These are phyloP conservation scores for Fagus crenata DNA, from an alignment of 306 rosid species.

Conservation along the genomic window DNA sequence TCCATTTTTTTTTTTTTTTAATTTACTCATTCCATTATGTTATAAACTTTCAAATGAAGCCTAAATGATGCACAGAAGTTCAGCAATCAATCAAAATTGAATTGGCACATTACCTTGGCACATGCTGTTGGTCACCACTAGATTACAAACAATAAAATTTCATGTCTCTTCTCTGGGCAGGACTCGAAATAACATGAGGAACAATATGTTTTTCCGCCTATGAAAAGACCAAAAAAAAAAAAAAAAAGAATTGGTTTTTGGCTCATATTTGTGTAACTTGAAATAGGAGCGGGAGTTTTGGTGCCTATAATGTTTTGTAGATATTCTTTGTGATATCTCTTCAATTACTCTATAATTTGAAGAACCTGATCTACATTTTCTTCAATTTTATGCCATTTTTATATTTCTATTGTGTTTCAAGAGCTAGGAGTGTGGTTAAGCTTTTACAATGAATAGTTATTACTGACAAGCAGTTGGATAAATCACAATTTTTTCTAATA, in stretches of 20 bases:
- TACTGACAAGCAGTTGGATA: conserved; percentile 11
- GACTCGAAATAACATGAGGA: too few species aligned
- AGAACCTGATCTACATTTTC: neutral
- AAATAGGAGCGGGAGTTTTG: neutral
- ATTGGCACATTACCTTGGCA: too few species aligned
- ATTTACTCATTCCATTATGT: too few species aligned
- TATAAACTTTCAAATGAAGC: too few species aligned
- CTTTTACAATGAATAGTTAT: neutral
- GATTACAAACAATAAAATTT: too few species aligned
- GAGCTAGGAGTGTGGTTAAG: neutral
- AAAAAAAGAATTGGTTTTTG: neutral
- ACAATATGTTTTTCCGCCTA: neutral
- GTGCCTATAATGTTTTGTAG: neutral
- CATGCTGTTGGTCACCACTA: too few species aligned
- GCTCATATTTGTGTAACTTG: neutral
- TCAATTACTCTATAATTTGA: neutral
- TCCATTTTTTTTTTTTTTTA: too few species aligned
- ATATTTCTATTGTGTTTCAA: neutral
- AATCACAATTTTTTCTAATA: conserved; percentile 14
- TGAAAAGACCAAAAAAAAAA: neutral
- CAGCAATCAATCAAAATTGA: too few species aligned
- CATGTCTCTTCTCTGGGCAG: too few species aligned
- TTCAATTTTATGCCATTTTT: neutral
- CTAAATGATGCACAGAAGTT: too few species aligned
- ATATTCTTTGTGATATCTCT: neutral